phyloP scores from a whole-genome alignment of 805 yeast genomes.

The Myxozyma vanderwaltii region DNA sequence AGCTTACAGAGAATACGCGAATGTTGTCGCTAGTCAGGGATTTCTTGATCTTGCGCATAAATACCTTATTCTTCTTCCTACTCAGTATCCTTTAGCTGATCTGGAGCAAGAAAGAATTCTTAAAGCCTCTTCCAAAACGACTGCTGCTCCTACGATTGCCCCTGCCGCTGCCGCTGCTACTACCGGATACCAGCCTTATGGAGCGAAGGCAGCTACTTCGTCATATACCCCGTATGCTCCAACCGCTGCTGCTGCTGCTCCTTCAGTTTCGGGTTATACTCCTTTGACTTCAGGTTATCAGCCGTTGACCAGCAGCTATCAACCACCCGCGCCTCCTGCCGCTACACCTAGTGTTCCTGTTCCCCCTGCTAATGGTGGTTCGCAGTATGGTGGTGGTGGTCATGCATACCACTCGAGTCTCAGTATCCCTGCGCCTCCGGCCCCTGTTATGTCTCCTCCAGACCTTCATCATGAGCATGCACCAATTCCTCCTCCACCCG shows the following conservation, averaged over 20 bases:
- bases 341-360: slow-evolving; percentile 6
- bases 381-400: slow-evolving; percentile 22
- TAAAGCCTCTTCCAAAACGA: slow-evolving; percentile 53
- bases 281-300: slow-evolving; percentile 14
- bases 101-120: slow-evolving; percentile 77
- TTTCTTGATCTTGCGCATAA: slow-evolving; percentile 77
- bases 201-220: slow-evolving; percentile 10
- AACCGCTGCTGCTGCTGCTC: slow-evolving; percentile 3
- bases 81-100: slow-evolving; percentile 64
- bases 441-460: slow-evolving; percentile 30
- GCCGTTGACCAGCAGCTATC: slow-evolving; percentile 16
- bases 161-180: neutral
- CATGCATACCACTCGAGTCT: slow-evolving; percentile 27
- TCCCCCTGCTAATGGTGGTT: neutral
- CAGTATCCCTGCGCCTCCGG: slow-evolving; percentile 32
- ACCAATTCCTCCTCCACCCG: slow-evolving; percentile 31
- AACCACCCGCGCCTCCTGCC: slow-evolving; percentile 13
- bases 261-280: slow-evolving; percentile 13
- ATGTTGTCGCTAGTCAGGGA: slow-evolving; percentile 77
- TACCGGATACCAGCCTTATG: neutral
- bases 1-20: slow-evolving; percentile 79
- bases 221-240: slow-evolving; percentile 16
- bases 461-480: slow-evolving; percentile 19
- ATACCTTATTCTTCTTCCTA: slow-evolving; percentile 71
- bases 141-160: slow-evolving; percentile 5